Evolutionary conservation across 208 protist genomes (phyloP), one percentile per base, ranked within the genome.

Genomic region (Leishmania tarentolae): DNA sequence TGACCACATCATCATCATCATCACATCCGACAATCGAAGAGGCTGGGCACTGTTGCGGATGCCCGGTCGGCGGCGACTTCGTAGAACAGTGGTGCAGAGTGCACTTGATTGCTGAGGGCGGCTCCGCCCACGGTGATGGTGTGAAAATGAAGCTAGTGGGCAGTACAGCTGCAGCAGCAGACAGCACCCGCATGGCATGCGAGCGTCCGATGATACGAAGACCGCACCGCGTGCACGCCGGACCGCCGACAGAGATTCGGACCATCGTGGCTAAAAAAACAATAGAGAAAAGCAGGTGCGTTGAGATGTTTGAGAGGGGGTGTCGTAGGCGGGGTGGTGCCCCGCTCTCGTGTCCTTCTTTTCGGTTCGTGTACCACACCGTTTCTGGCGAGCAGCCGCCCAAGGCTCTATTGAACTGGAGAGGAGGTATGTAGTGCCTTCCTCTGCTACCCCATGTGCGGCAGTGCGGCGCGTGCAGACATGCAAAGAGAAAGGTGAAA

Each of bases 81-180:
- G 72, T 61, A 50, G 46, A 40, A n/a, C 72, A 76, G 28, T 76
- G 72, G 46, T 50, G 72, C 72, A 76, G 19, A 76, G 50, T 31
- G 28, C 52, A 53, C 28, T 61, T 46, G 50, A 76, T 2, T 44
- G 46, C 44, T 42, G 50, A 46, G 19, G 7, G 50, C 19, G 52
- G 19, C 44, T 6, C n/a, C 46, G 56, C 40, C 72, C 8, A 76
- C 2, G 72, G 47, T 44, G 44, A 44, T 31, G 44, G 31, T 73
- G 44, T 28, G 44, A 73, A 24, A 19, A 11, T 52, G 69, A 73
- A 53, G 69, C 44, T 37, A 24, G 69, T 28, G 11, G 28, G 69
- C 24, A 11, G 44, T 52, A 53, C 11, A 53, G 5, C 69, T 50
- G 40, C 46, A 50, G 44, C 42, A 52, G 40, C 35, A 44, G 28